Percentiles rank a stretch among this genome's conserved stretches.
Conservation (phyloP, 495 filamentous ascomycete genomes). For the Neurospora sp. region DNA sequence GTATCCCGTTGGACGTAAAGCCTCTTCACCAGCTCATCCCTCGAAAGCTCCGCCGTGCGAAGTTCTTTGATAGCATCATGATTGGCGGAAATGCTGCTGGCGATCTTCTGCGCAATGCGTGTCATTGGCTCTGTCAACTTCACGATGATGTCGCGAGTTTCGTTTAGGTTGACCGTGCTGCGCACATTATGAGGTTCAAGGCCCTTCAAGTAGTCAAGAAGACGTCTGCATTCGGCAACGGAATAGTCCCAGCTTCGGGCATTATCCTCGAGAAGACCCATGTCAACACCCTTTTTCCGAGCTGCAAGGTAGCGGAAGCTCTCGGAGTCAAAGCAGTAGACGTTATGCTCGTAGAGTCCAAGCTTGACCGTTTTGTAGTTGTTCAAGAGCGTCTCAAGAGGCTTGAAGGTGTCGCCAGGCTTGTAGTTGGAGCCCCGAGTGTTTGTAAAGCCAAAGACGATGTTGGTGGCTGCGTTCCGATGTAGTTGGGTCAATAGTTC, state of each 20-base stretch:
- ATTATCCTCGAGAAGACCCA: slow-evolving; percentile 24
- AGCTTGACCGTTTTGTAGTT: slow-evolving; percentile 18
- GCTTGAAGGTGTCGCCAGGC: slow-evolving; percentile 30
- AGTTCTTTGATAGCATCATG: too few species aligned
- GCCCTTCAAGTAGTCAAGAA: slow-evolving; percentile 18
- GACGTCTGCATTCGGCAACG: slow-evolving; percentile 17
- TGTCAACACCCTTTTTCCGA: slow-evolving; percentile 19
- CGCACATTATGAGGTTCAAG: slow-evolving; percentile 22
- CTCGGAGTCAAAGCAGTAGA: slow-evolving; percentile 38
- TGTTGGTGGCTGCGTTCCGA: slow-evolving; percentile 21
- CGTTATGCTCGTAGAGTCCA: slow-evolving; percentile 10
- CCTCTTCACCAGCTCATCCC: too few species aligned
- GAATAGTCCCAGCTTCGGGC: slow-evolving; percentile 29
- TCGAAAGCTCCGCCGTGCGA: too few species aligned
- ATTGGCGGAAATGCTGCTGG: slow-evolving; percentile 13
- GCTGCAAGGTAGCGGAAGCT: slow-evolving; percentile 37
- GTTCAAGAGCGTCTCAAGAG: slow-evolving; percentile 20
- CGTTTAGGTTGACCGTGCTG: slow-evolving; percentile 30
- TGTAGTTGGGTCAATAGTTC: slow-evolving; percentile 31
- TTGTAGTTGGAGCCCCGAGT: slow-evolving; percentile 30
- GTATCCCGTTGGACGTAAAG: too few species aligned
- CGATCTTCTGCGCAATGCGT: slow-evolving; percentile 24
- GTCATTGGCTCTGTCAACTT: slow-evolving; percentile 29
- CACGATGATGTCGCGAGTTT: slow-evolving; percentile 23
- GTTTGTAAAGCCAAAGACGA: slow-evolving; percentile 38